Percentiles rank a stretch among this genome's conserved stretches.
Evolutionary conservation across 768 basidiomycete genomes (phyloP).

Genomic region (Phylloporus sp.): DNA sequence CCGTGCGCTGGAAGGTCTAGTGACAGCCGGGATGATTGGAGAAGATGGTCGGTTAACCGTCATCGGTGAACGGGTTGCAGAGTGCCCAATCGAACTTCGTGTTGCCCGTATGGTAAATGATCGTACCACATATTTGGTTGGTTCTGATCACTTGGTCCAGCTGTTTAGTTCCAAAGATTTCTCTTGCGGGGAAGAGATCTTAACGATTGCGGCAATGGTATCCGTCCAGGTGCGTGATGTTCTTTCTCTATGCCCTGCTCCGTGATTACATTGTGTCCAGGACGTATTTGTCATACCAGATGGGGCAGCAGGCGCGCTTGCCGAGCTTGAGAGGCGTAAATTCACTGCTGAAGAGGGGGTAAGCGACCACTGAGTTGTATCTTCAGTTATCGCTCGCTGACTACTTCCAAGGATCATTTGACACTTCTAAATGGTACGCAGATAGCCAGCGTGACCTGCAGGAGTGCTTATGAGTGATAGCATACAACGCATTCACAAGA

Average conservation of each 20-base stretch:
- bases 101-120: constrained; percentile 86
- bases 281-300: constrained; percentile 89
- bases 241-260: neutral
- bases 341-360: constrained; percentile 99
- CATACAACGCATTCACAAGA: constrained; percentile 87
- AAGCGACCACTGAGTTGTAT: constrained; percentile 20
- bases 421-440: constrained; percentile 82
- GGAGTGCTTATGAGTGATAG: constrained; percentile 40
- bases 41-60: constrained; percentile 73
- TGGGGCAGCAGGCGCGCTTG: constrained; percentile 78
- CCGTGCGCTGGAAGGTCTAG: constrained; percentile 80
- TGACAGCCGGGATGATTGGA: constrained; percentile 78
- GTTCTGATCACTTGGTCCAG: constrained; percentile 38
- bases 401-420: constrained; percentile 72
- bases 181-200: constrained; percentile 90
- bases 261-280: constrained; percentile 35
- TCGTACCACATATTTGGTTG: neutral
- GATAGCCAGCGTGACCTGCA: neutral
- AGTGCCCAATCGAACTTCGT: constrained; percentile 90
- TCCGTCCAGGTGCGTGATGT: constrained; percentile 68
- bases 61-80: constrained; percentile 83
- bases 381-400: neutral
- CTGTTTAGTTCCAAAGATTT: constrained; percentile 82
- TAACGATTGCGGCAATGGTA: constrained; percentile 96
- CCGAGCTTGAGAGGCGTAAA: constrained; percentile 90